Conservation (phyloP, 768 basidiomycete species). For the Sistotremastrum suecicum region DNA sequence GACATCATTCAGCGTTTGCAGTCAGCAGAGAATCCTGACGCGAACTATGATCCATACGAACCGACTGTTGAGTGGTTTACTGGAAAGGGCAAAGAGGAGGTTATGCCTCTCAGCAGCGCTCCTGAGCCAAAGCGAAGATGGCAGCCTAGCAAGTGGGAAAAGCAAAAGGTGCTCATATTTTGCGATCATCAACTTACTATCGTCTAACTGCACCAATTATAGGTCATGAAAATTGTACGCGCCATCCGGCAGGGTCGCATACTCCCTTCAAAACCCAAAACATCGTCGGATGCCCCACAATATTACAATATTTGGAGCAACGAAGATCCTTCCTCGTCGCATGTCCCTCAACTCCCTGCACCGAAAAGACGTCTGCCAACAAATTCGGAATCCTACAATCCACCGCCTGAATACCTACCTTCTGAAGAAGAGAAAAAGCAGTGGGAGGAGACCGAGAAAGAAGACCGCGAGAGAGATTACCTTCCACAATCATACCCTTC, state of each 20-base stretch:
- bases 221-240: constrained; percentile 99
- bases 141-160: constrained; percentile 99
- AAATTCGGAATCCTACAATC: constrained; percentile 97
- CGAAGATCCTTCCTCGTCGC: constrained; percentile 47
- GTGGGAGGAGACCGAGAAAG: constrained; percentile 74
- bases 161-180: constrained; percentile 63
- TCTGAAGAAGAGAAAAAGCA: constrained; percentile 65
- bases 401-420: constrained; percentile 91
- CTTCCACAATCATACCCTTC: constrained; percentile 77
- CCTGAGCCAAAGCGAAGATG: constrained; percentile 95
- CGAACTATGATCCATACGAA: constrained; percentile 81
- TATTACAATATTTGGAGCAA: constrained; percentile 83
- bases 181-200: neutral
- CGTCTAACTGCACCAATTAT: neutral
- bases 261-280: constrained; percentile 74
- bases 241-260: constrained; percentile 96
- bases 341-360: constrained; percentile 81
- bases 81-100: constrained; percentile 85
- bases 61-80: constrained; percentile 96
- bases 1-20: constrained; percentile 92
- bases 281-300: constrained; percentile 43
- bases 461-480: constrained; percentile 83
- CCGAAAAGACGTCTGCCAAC: constrained; percentile 83
- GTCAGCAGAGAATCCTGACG: constrained; percentile 82
- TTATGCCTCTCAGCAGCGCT: constrained; percentile 83